Percentiles rank a stretch among this genome's conserved stretches.
Evolutionary conservation across 2,329 filamentous ascomycete species (phyloP).

Genomic region (Cercospora sp.): DNA sequence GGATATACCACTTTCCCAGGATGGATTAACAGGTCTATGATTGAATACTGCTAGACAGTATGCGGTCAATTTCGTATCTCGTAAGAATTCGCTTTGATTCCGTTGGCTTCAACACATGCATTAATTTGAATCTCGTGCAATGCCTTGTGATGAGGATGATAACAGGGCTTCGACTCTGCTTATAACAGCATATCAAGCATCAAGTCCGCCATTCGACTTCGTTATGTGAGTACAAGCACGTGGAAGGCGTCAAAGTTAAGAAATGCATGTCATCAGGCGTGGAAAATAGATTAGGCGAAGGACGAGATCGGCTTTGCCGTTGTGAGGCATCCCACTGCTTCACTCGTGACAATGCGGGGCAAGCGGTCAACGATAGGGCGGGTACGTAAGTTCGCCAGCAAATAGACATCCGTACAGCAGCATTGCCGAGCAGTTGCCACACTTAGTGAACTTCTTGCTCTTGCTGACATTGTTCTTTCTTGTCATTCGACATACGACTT

Average conservation of each 20-base stretch:
- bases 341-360: conserved; percentile 12
- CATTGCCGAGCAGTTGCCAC: conserved; percentile 14
- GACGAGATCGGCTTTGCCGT: background rate
- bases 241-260: background rate
- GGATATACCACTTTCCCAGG: background rate
- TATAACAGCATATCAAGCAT: background rate
- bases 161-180: background rate
- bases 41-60: background rate
- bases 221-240: background rate
- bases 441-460: background rate
- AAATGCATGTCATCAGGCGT: background rate
- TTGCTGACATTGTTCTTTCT: conserved; percentile 2
- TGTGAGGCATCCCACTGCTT: background rate
- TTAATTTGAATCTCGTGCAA: background rate
- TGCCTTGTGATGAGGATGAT: background rate
- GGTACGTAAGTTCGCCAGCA: background rate
- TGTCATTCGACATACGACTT: background rate
- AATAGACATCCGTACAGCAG: conserved; percentile 1
- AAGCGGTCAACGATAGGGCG: conserved; percentile 8
- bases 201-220: no score
- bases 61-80: conserved; percentile 17
- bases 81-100: conserved; percentile 3
- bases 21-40: background rate
- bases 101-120: background rate
- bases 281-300: conserved; percentile 5